Conservation (phyloP, 208 protist genomes). For the Tetramitus jugosus region DNA sequence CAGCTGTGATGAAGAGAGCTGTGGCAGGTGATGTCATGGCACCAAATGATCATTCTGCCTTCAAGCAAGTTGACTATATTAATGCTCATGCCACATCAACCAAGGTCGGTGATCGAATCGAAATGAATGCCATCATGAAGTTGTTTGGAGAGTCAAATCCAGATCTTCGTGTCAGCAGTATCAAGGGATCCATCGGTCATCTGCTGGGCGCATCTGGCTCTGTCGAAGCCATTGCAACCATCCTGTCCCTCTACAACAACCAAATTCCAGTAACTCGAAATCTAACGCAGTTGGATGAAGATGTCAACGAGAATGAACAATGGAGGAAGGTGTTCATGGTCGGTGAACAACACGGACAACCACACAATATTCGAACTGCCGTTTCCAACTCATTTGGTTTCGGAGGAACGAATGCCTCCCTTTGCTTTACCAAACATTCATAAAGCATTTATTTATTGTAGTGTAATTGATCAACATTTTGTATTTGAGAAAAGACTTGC, state of each 20-base stretch:
- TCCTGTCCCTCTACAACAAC: conserved; percentile 60
- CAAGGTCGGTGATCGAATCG: conserved; percentile 78
- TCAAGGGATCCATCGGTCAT: conserved; percentile 69
- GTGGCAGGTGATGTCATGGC: conserved; percentile 51
- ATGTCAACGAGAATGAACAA: conserved; percentile 26
- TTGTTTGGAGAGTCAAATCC: conserved; percentile 13
- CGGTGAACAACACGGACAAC: not conserved
- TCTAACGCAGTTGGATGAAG: conserved; percentile 44
- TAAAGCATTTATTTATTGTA: too few species aligned
- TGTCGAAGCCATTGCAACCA: conserved; percentile 73
- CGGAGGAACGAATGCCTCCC: conserved; percentile 76
- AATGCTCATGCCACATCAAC: conserved; percentile 97
- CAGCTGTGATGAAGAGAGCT: conserved; percentile 62
- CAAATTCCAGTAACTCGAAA: conserved; percentile 79
- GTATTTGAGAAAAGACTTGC: too few species aligned
- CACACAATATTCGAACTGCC: conserved; percentile 37
- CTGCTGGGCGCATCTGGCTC: conserved; percentile 90
- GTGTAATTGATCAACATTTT: too few species aligned
- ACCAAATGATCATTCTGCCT: conserved; percentile 33
- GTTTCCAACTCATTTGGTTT: conserved; percentile 93
- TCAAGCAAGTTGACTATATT: conserved; percentile 69
- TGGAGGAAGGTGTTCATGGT: conserved; percentile 30
- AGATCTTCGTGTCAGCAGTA: not conserved
- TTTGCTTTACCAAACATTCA: conserved; percentile 5
- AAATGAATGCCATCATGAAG: conserved; percentile 43